A percentile compares a stretch with the other conserved stretches of the same genome.
Evolutionary conservation across 2,329 filamentous ascomycete genomes (phyloP).

Genomic region (Diaporthe helianthi): DNA sequence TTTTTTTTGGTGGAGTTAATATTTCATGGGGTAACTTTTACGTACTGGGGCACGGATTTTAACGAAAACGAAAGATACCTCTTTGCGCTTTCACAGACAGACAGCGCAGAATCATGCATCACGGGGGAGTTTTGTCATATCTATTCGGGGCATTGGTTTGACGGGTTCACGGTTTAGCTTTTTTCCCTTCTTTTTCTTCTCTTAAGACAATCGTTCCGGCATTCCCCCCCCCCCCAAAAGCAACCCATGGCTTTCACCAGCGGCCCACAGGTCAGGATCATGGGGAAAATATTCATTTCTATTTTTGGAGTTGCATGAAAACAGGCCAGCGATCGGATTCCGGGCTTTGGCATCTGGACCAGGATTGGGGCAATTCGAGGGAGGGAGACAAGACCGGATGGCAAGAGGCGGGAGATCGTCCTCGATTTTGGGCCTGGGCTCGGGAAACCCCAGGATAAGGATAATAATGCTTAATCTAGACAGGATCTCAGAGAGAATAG

Average conservation of each 20-base stretch:
- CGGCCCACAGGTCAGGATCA: not conserved
- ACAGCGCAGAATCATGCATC: not conserved
- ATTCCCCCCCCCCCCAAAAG: constrained; percentile 6
- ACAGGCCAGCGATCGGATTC: not conserved
- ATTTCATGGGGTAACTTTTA: not conserved
- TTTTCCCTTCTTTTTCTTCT: not conserved
- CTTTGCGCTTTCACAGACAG: not conserved
- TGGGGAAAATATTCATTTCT: not conserved
- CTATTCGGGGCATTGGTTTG: constrained; percentile 1
- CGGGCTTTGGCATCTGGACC: not conserved
- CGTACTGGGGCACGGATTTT: constrained; percentile 3
- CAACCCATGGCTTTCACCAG: not conserved
- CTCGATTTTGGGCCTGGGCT: not conserved
- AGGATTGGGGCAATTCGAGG: not conserved
- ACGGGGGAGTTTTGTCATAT: constrained; percentile 2
- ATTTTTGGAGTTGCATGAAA: not conserved
- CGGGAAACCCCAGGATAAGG: not conserved
- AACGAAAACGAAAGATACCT: constrained; percentile 27
- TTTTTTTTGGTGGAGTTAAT: not conserved
- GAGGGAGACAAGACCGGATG: no score
- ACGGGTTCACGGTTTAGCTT: not conserved
- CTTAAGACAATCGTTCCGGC: constrained; percentile 8
- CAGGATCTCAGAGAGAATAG: constrained; percentile 30
- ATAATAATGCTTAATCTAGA: constrained; percentile 34
- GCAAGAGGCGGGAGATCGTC: no score